These are phyloP conservation scores for Yamadazyma ubonensis DNA, from an alignment of 805 yeast genomes.

Conservation along the genomic window DNA sequence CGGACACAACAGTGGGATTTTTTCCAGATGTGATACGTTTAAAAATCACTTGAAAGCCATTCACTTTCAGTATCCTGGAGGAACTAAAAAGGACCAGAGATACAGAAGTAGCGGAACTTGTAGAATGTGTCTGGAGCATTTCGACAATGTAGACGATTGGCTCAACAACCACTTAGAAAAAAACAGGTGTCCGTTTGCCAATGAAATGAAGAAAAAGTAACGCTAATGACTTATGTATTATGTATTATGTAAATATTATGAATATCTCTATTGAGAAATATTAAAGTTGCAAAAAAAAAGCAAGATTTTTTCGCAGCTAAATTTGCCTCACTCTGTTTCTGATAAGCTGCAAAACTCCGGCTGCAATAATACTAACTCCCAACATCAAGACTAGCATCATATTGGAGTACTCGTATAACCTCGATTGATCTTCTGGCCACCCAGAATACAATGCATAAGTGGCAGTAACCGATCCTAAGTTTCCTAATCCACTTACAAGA, in stretches of 20 bases:
- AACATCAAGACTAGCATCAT: slow-evolving; percentile 81
- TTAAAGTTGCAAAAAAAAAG: too few relatives aligned
- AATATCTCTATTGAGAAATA: too few relatives aligned
- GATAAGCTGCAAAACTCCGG: slow-evolving; percentile 32
- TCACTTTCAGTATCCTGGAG: slow-evolving; percentile 85
- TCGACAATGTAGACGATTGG: slow-evolving; percentile 78
- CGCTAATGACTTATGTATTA: slow-evolving; percentile 4
- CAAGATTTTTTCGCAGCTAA: slow-evolving; percentile 2
- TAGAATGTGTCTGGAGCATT: slow-evolving; percentile 67
- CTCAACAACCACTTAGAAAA: slow-evolving; percentile 66
- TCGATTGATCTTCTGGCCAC: slow-evolving; percentile 73
- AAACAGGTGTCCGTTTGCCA: slow-evolving; percentile 32
- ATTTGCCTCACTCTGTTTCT: slow-evolving; percentile 30
- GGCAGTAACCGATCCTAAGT: slow-evolving; percentile 80
- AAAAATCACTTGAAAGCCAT: slow-evolving; percentile 88
- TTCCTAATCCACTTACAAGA: slow-evolving; percentile 81
- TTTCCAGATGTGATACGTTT: slow-evolving; percentile 86
- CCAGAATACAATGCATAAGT: slow-evolving; percentile 85
- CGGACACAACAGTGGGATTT: slow-evolving; percentile 84
- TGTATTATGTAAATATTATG: slow-evolving; percentile 6
- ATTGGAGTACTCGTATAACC: slow-evolving; percentile 67
- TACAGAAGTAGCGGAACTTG: slow-evolving; percentile 68
- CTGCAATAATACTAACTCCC: slow-evolving; percentile 64
- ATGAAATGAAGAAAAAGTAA: slow-evolving; percentile 14
- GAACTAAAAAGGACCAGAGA: slow-evolving; percentile 79